A percentile compares a stretch with the other conserved stretches of the same genome.
These are phyloP conservation scores for Linum usitatissimum DNA, from an alignment of 345 rosid species.

Conservation along the genomic window DNA sequence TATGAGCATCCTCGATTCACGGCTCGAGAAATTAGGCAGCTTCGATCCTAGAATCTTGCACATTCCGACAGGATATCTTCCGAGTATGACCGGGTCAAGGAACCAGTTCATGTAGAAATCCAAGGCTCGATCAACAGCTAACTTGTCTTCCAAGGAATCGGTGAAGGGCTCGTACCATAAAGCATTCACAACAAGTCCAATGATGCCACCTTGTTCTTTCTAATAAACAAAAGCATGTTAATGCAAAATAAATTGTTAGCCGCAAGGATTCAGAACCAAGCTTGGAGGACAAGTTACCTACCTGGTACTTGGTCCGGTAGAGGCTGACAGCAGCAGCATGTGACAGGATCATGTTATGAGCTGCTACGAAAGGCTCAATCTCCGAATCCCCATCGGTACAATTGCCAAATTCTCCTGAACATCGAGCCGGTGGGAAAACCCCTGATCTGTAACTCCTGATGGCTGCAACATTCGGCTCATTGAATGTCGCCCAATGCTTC, in stretches of 20 bases:
- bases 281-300: conserved; percentile 2
- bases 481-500: conserved; percentile 51
- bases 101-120: conserved; percentile 58
- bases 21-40: conserved; percentile 39
- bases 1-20: conserved; percentile 28
- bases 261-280: not conserved
- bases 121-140: conserved; percentile 52
- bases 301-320: conserved; percentile 48
- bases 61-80: conserved; percentile 56
- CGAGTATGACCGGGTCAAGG: conserved; percentile 47
- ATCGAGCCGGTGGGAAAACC: conserved; percentile 44
- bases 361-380: conserved; percentile 42
- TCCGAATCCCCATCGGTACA: conserved; percentile 41
- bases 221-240: conserved; percentile 8
- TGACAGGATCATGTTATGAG: conserved; percentile 55
- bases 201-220: conserved; percentile 44
- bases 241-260: too few relatives aligned
- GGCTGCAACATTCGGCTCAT: conserved; percentile 51
- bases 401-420: conserved; percentile 47
- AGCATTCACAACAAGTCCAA: conserved; percentile 49
- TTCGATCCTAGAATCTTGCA: conserved; percentile 28
- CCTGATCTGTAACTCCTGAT: conserved; percentile 41
- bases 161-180: conserved; percentile 55
- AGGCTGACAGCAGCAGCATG: conserved; percentile 43
- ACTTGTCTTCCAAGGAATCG: conserved; percentile 32